Evolutionary conservation across 164 flowering plant genomes (phyloP), one percentile per base, ranked within the genome.

Genomic region (Liquidambar formosana): DNA sequence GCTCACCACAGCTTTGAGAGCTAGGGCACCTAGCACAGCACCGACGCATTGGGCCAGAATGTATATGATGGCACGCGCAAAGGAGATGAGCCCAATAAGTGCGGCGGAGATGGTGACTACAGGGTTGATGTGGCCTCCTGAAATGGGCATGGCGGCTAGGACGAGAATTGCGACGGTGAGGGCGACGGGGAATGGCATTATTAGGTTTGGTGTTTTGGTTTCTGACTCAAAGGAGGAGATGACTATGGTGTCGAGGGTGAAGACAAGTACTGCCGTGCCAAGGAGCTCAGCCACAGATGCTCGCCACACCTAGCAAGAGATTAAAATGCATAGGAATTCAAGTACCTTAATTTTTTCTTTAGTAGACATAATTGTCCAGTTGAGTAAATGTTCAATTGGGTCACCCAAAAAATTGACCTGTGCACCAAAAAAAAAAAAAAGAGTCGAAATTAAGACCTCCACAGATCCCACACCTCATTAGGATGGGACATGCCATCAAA

Each of bases 81-180:
- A 9, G n/a, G 93, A 79, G 64, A 85, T 76, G 3, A 86, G 73
- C 59, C 93, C 90, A 5, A 80, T 53, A 0, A 88, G 80, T 0
- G 76, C 71, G 1, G 89, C 87, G 0, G 89, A 70, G 69, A 86
- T 69, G 58, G 85, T 77, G 67, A 86, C 65, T 6, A 74, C 61
- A 0, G 93, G 90, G 72, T 82, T 88, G 38, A 85, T 74, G 69
- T 86, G 93, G 66, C 93, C 90, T 1, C 93, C 90, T 27, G 90
- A 86, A 19, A 86, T 51, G 0, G 90, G 89, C 52, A 27, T 56
- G 4, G 80, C 80, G 44, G 88, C 87, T 0, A 85, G 79, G 43
- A 86, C 85, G 64, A 88, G 77, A 18, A 86, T 62, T 10, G 87
- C 70, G 33, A 85, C 62, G 4, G 73, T 57, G 22, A 83, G 15